phyloP scores from a whole-genome alignment of 2,329 filamentous ascomycete genomes.

The Penicillium brasilianum region DNA sequence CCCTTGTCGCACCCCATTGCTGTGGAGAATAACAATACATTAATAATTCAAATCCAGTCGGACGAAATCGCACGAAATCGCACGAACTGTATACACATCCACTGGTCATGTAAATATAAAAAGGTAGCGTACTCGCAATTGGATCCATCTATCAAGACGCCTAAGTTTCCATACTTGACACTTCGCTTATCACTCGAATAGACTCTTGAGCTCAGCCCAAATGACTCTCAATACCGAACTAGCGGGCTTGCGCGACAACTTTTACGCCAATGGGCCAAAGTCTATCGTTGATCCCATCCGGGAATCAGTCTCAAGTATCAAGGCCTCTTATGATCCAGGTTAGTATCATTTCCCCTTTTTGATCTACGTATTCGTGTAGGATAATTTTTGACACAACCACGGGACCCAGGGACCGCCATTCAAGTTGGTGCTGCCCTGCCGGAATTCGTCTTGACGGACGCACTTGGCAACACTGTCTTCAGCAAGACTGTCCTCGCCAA shows the following conservation, averaged over 20 bases:
- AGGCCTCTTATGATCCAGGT: slow-evolving; percentile 4
- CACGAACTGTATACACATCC: slow-evolving; percentile 1
- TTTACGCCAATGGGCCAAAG: slow-evolving; percentile 4
- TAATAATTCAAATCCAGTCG: background rate
- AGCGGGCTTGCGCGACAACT: background rate
- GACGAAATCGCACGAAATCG: slow-evolving; percentile 1
- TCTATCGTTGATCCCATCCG: slow-evolving; percentile 3
- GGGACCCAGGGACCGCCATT: slow-evolving; percentile 2
- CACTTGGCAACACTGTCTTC: slow-evolving; percentile 1
- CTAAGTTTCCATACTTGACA: background rate
- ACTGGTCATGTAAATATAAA: slow-evolving; percentile 2
- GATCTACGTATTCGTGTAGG: slow-evolving; percentile 3
- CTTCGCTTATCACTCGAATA: slow-evolving; percentile 3
- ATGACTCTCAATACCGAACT: slow-evolving; percentile 4
- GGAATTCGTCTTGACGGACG: slow-evolving; percentile 6
- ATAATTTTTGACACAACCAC: background rate
- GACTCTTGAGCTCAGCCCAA: background rate
- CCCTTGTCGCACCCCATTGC: background rate
- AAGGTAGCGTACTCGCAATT: background rate
- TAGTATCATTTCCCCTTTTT: slow-evolving; percentile 1
- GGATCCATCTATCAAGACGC: background rate
- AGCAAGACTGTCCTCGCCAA: slow-evolving; percentile 6
- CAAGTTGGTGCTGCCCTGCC: slow-evolving; percentile 7
- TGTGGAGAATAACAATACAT: background rate
- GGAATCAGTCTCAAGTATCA: background rate